Base-by-base conservation (phyloP, 1,139 yeast genomes). In the Hanseniaspora sp. region DNA sequence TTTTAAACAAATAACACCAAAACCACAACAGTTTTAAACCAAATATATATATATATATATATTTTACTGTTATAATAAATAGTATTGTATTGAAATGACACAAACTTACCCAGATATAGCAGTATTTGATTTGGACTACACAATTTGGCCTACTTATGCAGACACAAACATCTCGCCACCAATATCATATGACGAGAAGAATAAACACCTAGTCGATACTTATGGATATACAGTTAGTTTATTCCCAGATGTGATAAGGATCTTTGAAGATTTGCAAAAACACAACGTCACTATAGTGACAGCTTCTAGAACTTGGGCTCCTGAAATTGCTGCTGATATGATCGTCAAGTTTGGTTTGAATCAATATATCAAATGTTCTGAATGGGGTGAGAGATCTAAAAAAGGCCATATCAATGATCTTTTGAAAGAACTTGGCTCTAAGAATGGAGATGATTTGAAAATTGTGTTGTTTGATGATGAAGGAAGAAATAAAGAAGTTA, bases 271-370 rank as follows among this genome's bases (percentile, higher is more conserved):
- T 59, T 65, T 79, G 41, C 66, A 66, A 30, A 65, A 65, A 1
- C 68, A 76, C 35, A 69, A 69, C 7, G 76, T 76, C 2, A 68
- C 64, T 28, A 71, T 80, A 2, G 70, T 78, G 35, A 76, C 79
- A 15, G 85, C 85, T 0, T 78, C 83, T 51, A 69, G 85, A 60
- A 80, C 86, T 0, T 77, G 79, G 56, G 75, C 81, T 0, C 84
- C 84, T 0, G 69, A 68, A 34, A 70, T 79, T 39, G 85, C 85
- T 1, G 70, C 71, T 56, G 74, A 76, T 55, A 61, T 80, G 55
- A 64, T 80, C 48, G 64, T 71, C 6, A 63, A 71, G 45, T 72
- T 77, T 46, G 69, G 47, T 13, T 65, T 80, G 52, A 64, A 71
- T 7, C 62, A 71, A 45, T 72, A 77, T 48, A 69, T 71, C 52